Percentiles rank a stretch among this genome's conserved stretches.
These are phyloP conservation scores for Lactarius hengduanensis DNA, from an alignment of 768 basidiomycete genomes.

Conservation along the genomic window DNA sequence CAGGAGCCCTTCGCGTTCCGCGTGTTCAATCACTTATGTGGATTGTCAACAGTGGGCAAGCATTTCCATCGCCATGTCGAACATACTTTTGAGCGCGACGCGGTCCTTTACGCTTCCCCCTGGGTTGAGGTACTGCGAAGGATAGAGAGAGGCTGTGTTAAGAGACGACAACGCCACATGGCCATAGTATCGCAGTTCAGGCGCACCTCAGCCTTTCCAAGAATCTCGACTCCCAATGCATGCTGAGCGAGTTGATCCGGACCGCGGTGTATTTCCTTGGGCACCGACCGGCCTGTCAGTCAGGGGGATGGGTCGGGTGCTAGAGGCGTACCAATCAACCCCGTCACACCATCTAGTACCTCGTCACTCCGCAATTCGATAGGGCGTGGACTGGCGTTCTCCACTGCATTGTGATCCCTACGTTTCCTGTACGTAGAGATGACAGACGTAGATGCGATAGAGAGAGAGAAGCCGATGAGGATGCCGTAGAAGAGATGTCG, in stretches of 20 bases:
- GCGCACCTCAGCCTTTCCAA: slow-evolving; percentile 90
- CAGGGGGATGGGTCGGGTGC: not conserved
- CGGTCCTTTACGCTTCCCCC: slow-evolving; percentile 98
- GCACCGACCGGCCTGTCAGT: not conserved
- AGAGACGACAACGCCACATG: slow-evolving; percentile 1
- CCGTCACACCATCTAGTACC: slow-evolving; percentile 74
- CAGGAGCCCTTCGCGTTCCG: slow-evolving; percentile 78
- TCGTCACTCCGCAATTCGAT: slow-evolving; percentile 77
- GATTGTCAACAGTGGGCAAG: not conserved
- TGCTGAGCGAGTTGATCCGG: slow-evolving; percentile 89
- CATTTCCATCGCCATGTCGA: not conserved
- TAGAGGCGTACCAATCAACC: slow-evolving; percentile 68
- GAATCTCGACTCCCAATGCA: slow-evolving; percentile 87
- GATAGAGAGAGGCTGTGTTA: not conserved
- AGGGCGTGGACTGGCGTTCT: slow-evolving; percentile 46
- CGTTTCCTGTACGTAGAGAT: slow-evolving; percentile 52
- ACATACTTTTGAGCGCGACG: slow-evolving; percentile 83
- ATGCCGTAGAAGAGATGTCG: slow-evolving; percentile 50
- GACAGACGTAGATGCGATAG: slow-evolving; percentile 66
- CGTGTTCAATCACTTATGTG: slow-evolving; percentile 87
- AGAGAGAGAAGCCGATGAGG: slow-evolving; percentile 73
- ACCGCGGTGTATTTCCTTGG: slow-evolving; percentile 91
- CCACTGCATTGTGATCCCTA: slow-evolving; percentile 43
- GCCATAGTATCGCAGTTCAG: not conserved
- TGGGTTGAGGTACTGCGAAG: slow-evolving; percentile 82